Evolutionary conservation across 495 filamentous ascomycete genomes (phyloP).

Genomic region (Hypoxylon rickii): DNA sequence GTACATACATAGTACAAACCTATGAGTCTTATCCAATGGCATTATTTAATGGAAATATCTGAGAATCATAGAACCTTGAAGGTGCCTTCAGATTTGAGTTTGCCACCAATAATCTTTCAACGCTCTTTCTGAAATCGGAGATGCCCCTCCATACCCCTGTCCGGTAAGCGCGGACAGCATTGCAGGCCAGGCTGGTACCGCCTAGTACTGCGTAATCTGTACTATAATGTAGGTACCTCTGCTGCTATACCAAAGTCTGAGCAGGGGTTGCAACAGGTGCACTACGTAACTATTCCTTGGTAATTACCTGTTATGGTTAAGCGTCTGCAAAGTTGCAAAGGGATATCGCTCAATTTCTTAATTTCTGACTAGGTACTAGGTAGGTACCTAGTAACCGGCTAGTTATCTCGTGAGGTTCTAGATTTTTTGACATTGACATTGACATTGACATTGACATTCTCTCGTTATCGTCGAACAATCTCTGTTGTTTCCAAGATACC

Average conservation of each 20-base stretch:
- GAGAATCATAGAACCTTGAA: constrained; percentile 6
- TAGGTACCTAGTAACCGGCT: background rate
- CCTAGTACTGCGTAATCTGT: background rate
- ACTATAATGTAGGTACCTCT: no score
- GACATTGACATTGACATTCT: constrained; percentile 26
- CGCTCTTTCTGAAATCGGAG: constrained; percentile 28
- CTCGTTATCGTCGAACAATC: constrained; percentile 32
- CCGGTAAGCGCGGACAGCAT: constrained; percentile 18
- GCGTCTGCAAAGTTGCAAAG: background rate
- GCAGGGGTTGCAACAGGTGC: background rate
- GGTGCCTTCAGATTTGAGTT: constrained; percentile 6
- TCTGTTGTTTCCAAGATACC: constrained; percentile 6
- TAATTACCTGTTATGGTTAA: constrained; percentile 26
- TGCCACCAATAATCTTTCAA: constrained; percentile 28
- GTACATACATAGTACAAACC: no score
- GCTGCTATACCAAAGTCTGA: no score
- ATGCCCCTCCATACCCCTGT: constrained; percentile 31
- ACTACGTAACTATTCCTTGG: constrained; percentile 22
- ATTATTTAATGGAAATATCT: background rate
- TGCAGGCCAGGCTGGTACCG: no score
- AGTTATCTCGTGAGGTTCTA: constrained; percentile 19
- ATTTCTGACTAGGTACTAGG: background rate
- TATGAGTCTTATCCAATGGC: constrained; percentile 20
- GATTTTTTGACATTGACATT: constrained; percentile 24
- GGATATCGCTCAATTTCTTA: constrained; percentile 13